Percentiles rank a stretch among this genome's conserved stretches.
These are phyloP conservation scores for Paramecium octaurelia DNA, from an alignment of 73 alveolate genomes.

Conservation along the genomic window DNA sequence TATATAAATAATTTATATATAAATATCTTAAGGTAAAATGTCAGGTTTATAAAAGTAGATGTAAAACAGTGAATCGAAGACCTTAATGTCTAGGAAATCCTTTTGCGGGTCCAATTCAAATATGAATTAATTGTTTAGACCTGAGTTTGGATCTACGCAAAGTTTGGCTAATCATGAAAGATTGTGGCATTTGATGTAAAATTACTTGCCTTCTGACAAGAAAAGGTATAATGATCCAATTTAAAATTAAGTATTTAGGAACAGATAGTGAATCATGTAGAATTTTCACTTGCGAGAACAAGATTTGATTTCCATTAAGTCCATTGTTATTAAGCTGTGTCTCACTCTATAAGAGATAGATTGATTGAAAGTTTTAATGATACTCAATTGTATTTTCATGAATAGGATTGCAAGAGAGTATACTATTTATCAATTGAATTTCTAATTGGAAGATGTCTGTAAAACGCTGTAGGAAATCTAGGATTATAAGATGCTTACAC, in stretches of 20 bases:
- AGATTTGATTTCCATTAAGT: constrained; percentile 62
- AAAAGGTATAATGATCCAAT: constrained; percentile 50
- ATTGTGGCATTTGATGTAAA: constrained; percentile 13
- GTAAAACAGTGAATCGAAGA: neutral
- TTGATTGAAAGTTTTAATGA: constrained; percentile 96
- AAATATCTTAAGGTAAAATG: neutral
- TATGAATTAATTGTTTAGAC: constrained; percentile 20
- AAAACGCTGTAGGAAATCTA: constrained; percentile 94
- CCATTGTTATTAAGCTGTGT: constrained; percentile 74
- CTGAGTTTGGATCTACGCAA: constrained; percentile 41
- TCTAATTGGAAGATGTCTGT: constrained; percentile 96
- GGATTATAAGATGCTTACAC: constrained; percentile 89
- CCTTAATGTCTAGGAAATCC: constrained; percentile 32
- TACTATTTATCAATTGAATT: constrained; percentile 97
- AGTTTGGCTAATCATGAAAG: constrained; percentile 35
- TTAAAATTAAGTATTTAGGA: constrained; percentile 28
- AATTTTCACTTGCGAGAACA: constrained; percentile 59
- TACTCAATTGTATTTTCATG: constrained; percentile 69
- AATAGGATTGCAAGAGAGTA: constrained; percentile 78
- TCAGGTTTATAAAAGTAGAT: neutral
- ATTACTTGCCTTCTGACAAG: constrained; percentile 17
- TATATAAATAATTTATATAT: neutral
- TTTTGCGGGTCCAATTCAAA: constrained; percentile 46
- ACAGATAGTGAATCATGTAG: constrained; percentile 57
- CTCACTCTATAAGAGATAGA: constrained; percentile 92